phyloP scores from a whole-genome alignment of 768 basidiomycete genomes.

The Rhizopogon sp. region DNA sequence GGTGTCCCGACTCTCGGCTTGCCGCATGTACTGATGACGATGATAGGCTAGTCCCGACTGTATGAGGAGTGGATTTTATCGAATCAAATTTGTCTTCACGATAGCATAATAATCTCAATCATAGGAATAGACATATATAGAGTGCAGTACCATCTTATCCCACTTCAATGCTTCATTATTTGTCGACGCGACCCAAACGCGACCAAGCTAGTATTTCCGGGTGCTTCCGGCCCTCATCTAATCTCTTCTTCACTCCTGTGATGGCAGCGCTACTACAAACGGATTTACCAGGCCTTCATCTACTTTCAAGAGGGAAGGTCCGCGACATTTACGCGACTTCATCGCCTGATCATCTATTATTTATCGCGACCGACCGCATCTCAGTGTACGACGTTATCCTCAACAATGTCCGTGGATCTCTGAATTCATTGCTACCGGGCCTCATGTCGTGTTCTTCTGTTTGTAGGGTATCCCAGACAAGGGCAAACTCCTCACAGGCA shows the following conservation, averaged over 20 bases:
- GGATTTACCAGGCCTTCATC: conserved; percentile 53
- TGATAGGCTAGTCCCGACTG: conserved; percentile 46
- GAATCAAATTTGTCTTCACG: not conserved
- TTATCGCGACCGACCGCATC: conserved; percentile 93
- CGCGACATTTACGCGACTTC: conserved; percentile 87
- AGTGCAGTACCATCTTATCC: not conserved
- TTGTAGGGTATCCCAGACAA: conserved; percentile 90
- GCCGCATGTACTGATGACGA: conserved; percentile 10
- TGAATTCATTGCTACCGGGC: not conserved
- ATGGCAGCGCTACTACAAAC: conserved; percentile 47
- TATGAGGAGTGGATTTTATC: conserved; percentile 22
- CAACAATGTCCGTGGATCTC: conserved; percentile 64
- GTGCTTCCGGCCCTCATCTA: not conserved
- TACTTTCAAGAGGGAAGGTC: conserved; percentile 91
- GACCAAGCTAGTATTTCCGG: no score
- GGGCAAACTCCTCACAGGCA: conserved; percentile 81
- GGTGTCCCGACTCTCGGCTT: conserved; percentile 23
- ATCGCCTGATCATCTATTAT: conserved; percentile 70
- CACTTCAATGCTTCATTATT: no score
- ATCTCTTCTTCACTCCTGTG: not conserved
- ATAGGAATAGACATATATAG: conserved; percentile 1
- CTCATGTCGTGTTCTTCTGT: not conserved
- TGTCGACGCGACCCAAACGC: no score
- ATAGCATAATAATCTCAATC: not conserved
- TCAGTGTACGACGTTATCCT: conserved; percentile 96